These are phyloP conservation scores for Actinidia polygama DNA, from an alignment of 179 eudicot genomes.

Conservation along the genomic window DNA sequence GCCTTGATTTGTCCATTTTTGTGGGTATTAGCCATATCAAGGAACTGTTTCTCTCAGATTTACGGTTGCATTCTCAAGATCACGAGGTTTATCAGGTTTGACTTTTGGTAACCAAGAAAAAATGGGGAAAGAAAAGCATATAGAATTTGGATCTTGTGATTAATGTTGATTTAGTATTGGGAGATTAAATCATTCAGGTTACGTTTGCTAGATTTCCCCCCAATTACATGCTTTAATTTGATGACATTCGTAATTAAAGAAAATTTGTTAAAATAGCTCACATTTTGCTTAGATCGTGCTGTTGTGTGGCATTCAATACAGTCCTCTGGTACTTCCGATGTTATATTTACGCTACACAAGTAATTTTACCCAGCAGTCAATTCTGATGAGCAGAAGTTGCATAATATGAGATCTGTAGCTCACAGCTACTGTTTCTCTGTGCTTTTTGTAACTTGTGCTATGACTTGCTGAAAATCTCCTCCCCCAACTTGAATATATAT, in stretches of 20 bases:
- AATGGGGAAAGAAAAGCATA: background rate
- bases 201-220: background rate
- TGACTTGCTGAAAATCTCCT: no score
- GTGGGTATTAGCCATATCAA: background rate
- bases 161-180: background rate
- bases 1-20: background rate
- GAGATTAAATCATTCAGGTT: background rate
- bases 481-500: no score
- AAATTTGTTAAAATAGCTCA: background rate
- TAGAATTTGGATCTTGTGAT: background rate
- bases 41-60: background rate
- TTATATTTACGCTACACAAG: no score
- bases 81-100: conserved; percentile 5
- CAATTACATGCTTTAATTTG: no score
- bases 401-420: no score
- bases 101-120: background rate
- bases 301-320: background rate
- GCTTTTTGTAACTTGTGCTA: no score
- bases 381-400: no score
- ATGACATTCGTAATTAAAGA: no score
- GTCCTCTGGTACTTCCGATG: no score
- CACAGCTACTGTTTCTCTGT: no score
- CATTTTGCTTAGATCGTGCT: background rate
- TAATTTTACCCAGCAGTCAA: no score
- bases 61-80: conserved; percentile 10